These are phyloP conservation scores for Geotrichum macrosporum DNA, from an alignment of 1,139 yeast species.

Conservation along the genomic window DNA sequence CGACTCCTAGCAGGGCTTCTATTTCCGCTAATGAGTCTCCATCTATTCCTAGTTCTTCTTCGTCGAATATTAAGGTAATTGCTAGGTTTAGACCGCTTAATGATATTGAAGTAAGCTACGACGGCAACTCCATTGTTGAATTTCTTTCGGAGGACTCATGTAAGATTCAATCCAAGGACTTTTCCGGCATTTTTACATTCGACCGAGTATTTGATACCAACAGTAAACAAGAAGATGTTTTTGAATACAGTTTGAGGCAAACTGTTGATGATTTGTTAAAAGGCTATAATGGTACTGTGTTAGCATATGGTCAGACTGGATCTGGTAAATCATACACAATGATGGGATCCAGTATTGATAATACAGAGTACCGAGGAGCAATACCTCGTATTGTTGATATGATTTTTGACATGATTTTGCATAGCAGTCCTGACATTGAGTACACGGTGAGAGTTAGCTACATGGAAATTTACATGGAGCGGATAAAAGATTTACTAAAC, in stretches of 20 bases:
- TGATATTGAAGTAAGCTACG: constrained; percentile 6
- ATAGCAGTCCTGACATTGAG: constrained; percentile 52
- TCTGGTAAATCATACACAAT: constrained; percentile 83
- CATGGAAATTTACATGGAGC: constrained; percentile 81
- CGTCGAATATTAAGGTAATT: constrained; percentile 50
- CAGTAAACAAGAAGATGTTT: constrained; percentile 55
- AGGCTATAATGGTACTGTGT: constrained; percentile 81
- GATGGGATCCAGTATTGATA: constrained; percentile 57
- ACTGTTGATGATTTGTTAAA: constrained; percentile 64
- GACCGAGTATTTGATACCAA: constrained; percentile 59
- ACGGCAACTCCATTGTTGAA: constrained; percentile 39
- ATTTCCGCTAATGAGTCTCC: constrained; percentile 5
- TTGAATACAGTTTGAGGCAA: constrained; percentile 53
- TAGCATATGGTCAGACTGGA: constrained; percentile 89
- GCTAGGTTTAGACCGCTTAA: constrained; percentile 57
- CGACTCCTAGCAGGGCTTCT: constrained; percentile 17
- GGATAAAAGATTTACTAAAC: constrained; percentile 57
- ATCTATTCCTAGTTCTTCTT: constrained; percentile 3
- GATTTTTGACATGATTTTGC: constrained; percentile 55
- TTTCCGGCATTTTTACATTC: constrained; percentile 49
- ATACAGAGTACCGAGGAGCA: constrained; percentile 49
- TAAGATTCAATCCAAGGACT: constrained; percentile 44
- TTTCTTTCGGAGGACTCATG: constrained; percentile 43
- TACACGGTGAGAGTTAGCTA: constrained; percentile 67
- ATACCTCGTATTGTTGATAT: constrained; percentile 71